phyloP scores from a whole-genome alignment of 139 green algal species.

The Astrephomene gubernaculifera region DNA sequence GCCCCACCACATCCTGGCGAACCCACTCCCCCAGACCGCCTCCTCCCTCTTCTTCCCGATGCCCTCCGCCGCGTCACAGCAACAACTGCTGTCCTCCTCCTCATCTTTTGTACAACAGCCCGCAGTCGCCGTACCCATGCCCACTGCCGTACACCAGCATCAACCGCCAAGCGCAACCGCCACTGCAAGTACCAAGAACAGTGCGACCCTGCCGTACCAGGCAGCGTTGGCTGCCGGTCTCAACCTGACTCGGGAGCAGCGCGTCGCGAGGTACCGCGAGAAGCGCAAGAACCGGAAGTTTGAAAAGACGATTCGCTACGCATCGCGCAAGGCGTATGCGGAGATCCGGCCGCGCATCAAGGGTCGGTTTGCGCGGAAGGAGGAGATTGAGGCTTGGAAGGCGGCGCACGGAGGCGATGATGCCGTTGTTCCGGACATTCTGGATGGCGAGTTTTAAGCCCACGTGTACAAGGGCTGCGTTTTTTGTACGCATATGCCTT shows the following conservation, averaged over 20 bases:
- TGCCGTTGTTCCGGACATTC: conserved; percentile 35
- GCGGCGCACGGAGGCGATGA: conserved; percentile 48
- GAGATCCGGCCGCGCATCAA: conserved; percentile 89
- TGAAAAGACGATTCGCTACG: conserved; percentile 89
- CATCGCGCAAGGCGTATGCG: conserved; percentile 85
- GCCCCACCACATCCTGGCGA: no score
- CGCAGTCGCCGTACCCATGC: no score
- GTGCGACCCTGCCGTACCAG: neutral
- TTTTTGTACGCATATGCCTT: no score
- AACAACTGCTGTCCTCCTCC: no score
- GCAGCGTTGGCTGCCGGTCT: conserved; percentile 10
- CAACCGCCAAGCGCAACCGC: no score
- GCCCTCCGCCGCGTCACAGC: no score
- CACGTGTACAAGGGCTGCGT: no score
- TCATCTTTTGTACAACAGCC: no score
- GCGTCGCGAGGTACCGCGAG: conserved; percentile 75
- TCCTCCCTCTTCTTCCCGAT: no score
- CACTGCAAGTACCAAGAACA: no score
- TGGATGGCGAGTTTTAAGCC: conserved; percentile 24
- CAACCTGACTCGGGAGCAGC: conserved; percentile 63
- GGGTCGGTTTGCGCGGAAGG: conserved; percentile 82
- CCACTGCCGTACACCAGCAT: no score
- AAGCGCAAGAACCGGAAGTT: conserved; percentile 84
- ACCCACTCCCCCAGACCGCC: no score
- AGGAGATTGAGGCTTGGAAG: conserved; percentile 75